Base-by-base conservation (phyloP, 1,284 basidiomycete genomes). In the Laetiporus sulphureus region DNA sequence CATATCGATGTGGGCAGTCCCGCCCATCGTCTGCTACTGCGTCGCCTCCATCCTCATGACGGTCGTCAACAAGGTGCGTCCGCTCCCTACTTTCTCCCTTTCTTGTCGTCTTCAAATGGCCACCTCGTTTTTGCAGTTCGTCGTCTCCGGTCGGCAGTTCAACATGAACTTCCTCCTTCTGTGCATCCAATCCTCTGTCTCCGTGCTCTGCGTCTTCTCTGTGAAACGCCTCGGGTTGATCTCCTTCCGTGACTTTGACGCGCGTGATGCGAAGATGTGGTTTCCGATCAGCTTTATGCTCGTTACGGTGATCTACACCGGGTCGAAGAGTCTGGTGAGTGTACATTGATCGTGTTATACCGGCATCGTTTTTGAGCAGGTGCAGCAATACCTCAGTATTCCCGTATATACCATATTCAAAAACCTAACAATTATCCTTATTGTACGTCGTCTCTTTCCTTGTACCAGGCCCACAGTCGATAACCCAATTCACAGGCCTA, bases 321-420 rank as follows among this genome's bases (percentile, higher is more conserved):
- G 96, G 6, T 95, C 91, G 34, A 99, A 99, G 67, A 93, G 91
- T 58, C 71, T 99, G 60, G 93, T 93, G 53, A 64, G 84, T 71
- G 33, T n/a, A 1, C 3, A 4, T 15, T n/a, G n/a, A n/a, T n/a
- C n/a, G n/a, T n/a, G n/a, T n/a, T n/a, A n/a, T n/a, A n/a, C n/a
- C n/a, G n/a, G n/a, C n/a, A n/a, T n/a, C n/a, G n/a, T n/a, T n/a
- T n/a, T n/a, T n/a, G n/a, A n/a, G n/a, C n/a, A 38, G 31, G 31
- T 27, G 12, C 55, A 95, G 90, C 93, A 95, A 90, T 91, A 81
- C 65, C 72, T 97, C 37, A 86, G 79, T 48, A 95, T 97, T 62
- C 92, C 92, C 0, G 82, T 95, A 21, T 94, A 93, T 65, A 94
- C 96, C 3, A 99, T 99, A 53, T 99, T 99, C 80, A 99, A 99